Conservation (phyloP, 257 asterid species). For the Solanum sejunctum region DNA sequence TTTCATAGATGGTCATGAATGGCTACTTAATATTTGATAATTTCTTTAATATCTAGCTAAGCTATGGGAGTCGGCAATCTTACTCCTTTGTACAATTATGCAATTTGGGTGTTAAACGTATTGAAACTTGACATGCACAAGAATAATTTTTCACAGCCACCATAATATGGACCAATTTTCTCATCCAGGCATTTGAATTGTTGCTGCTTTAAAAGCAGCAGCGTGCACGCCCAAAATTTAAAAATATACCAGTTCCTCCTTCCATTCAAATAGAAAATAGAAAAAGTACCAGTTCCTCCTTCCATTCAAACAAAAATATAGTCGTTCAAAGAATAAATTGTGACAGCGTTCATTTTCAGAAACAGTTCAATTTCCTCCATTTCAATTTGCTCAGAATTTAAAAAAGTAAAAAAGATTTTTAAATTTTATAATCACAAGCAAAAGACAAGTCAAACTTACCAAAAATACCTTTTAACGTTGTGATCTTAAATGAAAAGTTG, state of each 20-base stretch:
- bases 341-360: not conserved
- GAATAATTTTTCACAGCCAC: not conserved
- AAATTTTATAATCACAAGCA: too few species aligned
- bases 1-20: slow-evolving; percentile 81
- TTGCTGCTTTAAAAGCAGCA: not conserved
- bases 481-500: too few species aligned
- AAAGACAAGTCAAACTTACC: too few species aligned
- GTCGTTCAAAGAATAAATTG: not conserved
- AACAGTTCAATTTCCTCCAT: not conserved
- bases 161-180: not conserved
- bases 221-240: too few species aligned
- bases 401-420: too few species aligned
- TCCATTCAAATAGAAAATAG: too few species aligned
- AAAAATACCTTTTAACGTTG: too few species aligned
- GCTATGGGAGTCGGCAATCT: not conserved
- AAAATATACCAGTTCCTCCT: too few species aligned
- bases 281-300: not conserved
- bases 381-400: too few species aligned
- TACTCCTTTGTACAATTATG: not conserved
- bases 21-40: slow-evolving; percentile 39
- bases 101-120: not conserved
- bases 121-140: not conserved
- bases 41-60: not conserved
- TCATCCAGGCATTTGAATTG: not conserved
- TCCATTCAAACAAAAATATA: not conserved